Percentiles rank a stretch among this genome's conserved stretches.
Evolutionary conservation across 2,329 filamentous ascomycete species (phyloP).

Genomic region (Botrytis porri): DNA sequence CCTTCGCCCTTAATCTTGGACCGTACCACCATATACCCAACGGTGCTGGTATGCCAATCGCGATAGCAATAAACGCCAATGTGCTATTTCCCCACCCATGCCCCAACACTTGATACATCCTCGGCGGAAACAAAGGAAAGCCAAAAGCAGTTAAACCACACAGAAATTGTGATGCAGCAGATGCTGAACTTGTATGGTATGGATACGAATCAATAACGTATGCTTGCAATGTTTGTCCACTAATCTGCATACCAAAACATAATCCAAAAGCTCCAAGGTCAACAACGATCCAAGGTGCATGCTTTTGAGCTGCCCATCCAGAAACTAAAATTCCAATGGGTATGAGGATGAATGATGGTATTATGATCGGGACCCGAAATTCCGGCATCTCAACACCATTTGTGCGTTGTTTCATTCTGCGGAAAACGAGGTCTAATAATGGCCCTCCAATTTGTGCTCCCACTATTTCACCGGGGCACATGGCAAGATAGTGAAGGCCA

Average conservation of each 20-base stretch:
- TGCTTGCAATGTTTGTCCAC: conserved; percentile 34
- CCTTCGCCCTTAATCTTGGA: conserved; percentile 37
- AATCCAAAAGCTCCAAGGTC: neutral
- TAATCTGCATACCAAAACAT: conserved; percentile 17
- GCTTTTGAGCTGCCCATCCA: conserved; percentile 53
- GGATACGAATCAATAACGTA: conserved; percentile 52
- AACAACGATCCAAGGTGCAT: conserved; percentile 46
- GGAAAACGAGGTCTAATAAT: conserved; percentile 32
- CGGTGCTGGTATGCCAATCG: conserved; percentile 47
- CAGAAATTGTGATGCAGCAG: conserved; percentile 40
- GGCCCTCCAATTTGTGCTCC: conserved; percentile 35
- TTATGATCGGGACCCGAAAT: conserved; percentile 57
- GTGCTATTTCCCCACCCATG: conserved; percentile 47
- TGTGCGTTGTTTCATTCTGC: conserved; percentile 22
- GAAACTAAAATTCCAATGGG: conserved; percentile 56
- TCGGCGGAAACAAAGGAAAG: conserved; percentile 38
- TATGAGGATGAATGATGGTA: conserved; percentile 50
- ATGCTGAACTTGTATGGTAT: conserved; percentile 37
- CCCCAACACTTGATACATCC: conserved; percentile 32
- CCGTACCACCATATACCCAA: conserved; percentile 43
- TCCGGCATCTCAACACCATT: conserved; percentile 60
- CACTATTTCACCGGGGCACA: conserved; percentile 43
- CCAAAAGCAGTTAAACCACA: conserved; percentile 29
- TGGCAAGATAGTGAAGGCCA: conserved; percentile 52
- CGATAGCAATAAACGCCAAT: conserved; percentile 37